phyloP scores from a whole-genome alignment of 1,284 basidiomycete genomes.

The Retiboletus flavoniger region DNA sequence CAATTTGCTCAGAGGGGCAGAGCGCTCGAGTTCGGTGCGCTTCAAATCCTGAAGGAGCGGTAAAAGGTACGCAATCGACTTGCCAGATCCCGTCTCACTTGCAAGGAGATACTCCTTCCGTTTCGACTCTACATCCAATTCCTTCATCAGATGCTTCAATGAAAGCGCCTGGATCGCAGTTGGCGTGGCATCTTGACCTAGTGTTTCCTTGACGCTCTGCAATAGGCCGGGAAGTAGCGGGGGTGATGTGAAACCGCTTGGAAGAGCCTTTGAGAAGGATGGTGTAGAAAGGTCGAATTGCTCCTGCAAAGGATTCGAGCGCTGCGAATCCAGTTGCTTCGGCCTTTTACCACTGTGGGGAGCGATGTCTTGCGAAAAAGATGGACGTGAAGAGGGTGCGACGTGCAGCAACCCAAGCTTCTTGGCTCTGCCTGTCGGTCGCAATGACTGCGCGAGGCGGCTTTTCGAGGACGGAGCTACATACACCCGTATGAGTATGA shows the following conservation, averaged over 20 bases:
- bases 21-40: slow-evolving; percentile 43
- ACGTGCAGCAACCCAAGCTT: slow-evolving; percentile 36
- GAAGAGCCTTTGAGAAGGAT: slow-evolving; percentile 19
- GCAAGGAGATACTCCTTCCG: slow-evolving; percentile 71
- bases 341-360: slow-evolving; percentile 29
- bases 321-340: slow-evolving; percentile 2
- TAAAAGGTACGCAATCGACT: slow-evolving; percentile 86
- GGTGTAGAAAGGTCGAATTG: slow-evolving; percentile 41
- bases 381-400: slow-evolving; percentile 22
- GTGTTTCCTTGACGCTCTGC: slow-evolving; percentile 50
- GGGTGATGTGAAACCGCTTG: slow-evolving; percentile 53
- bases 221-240: slow-evolving; percentile 65
- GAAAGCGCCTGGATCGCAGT: slow-evolving; percentile 77
- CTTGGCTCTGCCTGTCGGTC: slow-evolving; percentile 31
- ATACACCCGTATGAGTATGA: not conserved
- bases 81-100: slow-evolving; percentile 87
- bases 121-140: slow-evolving; percentile 16
- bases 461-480: slow-evolving; percentile 34
- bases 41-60: slow-evolving; percentile 81
- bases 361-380: slow-evolving; percentile 29
- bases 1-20: slow-evolving; percentile 5
- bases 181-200: slow-evolving; percentile 56
- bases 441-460: slow-evolving; percentile 40
- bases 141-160: slow-evolving; percentile 56
- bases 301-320: slow-evolving; percentile 35